These are phyloP conservation scores for Alternaria brassicae DNA, from an alignment of 2,329 filamentous ascomycete genomes.

Conservation along the genomic window DNA sequence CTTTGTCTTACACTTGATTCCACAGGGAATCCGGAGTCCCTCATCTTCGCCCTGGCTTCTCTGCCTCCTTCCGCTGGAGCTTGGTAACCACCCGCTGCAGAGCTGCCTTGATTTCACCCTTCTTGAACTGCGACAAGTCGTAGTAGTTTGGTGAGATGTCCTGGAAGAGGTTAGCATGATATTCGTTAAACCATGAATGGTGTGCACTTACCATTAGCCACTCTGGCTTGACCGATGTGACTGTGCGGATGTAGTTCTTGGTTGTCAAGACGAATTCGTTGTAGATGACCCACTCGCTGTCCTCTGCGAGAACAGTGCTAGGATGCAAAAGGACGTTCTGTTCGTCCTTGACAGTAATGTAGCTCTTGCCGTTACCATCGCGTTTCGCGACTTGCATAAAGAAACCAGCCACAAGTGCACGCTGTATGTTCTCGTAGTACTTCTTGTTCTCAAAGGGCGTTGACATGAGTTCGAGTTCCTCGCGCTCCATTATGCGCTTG, in stretches of 20 bases:
- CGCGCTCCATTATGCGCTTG: constrained; percentile 94
- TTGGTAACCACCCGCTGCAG: constrained; percentile 63
- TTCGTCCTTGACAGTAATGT: constrained; percentile 95
- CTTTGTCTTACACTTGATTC: neutral
- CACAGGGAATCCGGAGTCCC: neutral
- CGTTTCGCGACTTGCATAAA: constrained; percentile 99
- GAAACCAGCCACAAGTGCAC: constrained; percentile 90
- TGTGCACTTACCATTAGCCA: constrained; percentile 79
- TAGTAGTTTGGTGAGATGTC: constrained; percentile 96
- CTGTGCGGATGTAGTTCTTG: constrained; percentile 96
- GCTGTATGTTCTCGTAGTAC: constrained; percentile 97
- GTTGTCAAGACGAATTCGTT: constrained; percentile 98
- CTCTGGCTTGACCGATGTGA: constrained; percentile 89
- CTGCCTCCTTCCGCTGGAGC: constrained; percentile 60
- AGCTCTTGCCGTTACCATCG: constrained; percentile 85
- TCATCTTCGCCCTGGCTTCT: constrained; percentile 25
- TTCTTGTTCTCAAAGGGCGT: constrained; percentile 94
- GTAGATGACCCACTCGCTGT: constrained; percentile 96
- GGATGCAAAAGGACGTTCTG: constrained; percentile 93
- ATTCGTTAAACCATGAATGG: neutral
- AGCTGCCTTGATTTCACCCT: constrained; percentile 82
- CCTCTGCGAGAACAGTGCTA: constrained; percentile 84
- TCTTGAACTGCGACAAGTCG: constrained; percentile 79
- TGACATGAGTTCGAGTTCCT: constrained; percentile 83
- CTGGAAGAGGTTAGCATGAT: constrained; percentile 53